Evolutionary conservation across 805 yeast species (phyloP).

Genomic region (Zygotorulaspora florentina): DNA sequence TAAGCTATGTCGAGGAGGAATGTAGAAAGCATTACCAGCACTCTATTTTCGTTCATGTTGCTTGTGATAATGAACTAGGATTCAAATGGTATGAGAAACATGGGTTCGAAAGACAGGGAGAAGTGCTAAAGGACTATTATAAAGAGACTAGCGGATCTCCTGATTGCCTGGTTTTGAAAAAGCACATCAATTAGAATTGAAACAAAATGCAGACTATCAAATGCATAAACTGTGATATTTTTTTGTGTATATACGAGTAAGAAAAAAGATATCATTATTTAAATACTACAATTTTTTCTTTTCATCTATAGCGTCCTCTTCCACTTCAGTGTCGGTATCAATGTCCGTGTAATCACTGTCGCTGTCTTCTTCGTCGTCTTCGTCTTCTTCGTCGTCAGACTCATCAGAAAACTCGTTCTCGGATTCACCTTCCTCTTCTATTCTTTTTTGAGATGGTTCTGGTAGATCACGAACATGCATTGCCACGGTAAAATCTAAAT

Average conservation of each 20-base stretch:
- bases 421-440: slow-evolving; percentile 55
- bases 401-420: slow-evolving; percentile 40
- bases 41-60: slow-evolving; percentile 50
- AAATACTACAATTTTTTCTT: background rate
- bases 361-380: slow-evolving; percentile 53
- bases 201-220: background rate
- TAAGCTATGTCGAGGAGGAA: slow-evolving; percentile 53
- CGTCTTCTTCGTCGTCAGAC: slow-evolving; percentile 58
- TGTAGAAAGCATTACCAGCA: slow-evolving; percentile 44
- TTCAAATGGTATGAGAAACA: slow-evolving; percentile 48
- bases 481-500: slow-evolving; percentile 63
- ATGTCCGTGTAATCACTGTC: slow-evolving; percentile 35
- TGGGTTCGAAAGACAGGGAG: slow-evolving; percentile 44
- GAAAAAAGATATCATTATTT: background rate
- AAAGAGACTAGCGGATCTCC: slow-evolving; percentile 23
- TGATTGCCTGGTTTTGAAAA: slow-evolving; percentile 22
- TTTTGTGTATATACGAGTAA: slow-evolving; percentile 1
- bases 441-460: slow-evolving; percentile 24
- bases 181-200: slow-evolving; percentile 5
- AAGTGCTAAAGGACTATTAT: slow-evolving; percentile 43
- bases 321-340: slow-evolving; percentile 37
- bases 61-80: slow-evolving; percentile 40
- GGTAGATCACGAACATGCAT: slow-evolving; percentile 68
- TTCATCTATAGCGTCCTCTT: slow-evolving; percentile 22
- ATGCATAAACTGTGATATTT: slow-evolving; percentile 5